Evolutionary conservation across 176 grass and related monocot genomes (phyloP).

Genomic region (Panicum miliaceum): DNA sequence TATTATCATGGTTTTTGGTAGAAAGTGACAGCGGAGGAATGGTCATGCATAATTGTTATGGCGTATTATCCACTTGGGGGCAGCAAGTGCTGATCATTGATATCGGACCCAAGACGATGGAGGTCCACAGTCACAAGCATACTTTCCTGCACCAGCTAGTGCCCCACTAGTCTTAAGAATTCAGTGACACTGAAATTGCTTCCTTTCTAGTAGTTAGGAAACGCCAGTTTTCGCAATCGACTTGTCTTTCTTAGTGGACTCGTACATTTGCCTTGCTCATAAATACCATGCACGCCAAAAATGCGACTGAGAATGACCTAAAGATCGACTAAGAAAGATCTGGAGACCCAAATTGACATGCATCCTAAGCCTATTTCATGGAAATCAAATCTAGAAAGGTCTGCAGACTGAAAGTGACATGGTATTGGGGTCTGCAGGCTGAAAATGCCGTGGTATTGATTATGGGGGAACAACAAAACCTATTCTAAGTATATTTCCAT

Average conservation of each 20-base stretch:
- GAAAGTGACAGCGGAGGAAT: conserved; percentile 23
- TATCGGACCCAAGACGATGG: conserved; percentile 3
- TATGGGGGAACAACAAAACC: neutral
- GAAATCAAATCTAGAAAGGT: conserved; percentile 5
- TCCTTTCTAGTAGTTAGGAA: conserved; percentile 17
- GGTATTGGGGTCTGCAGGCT: neutral
- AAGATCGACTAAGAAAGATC: neutral
- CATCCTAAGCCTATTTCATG: neutral
- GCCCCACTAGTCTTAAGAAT: conserved; percentile 7
- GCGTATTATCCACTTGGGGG: neutral
- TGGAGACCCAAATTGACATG: neutral
- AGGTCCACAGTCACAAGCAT: neutral
- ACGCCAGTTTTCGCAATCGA: neutral
- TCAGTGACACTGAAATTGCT: neutral
- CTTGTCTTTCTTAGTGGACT: neutral
- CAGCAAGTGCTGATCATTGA: conserved; percentile 6
- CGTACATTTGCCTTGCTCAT: neutral
- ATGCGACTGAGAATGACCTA: neutral
- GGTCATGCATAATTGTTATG: neutral
- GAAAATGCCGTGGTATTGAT: neutral
- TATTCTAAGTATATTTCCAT: neutral
- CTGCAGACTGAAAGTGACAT: neutral
- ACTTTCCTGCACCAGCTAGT: conserved; percentile 19
- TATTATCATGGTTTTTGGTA: neutral
- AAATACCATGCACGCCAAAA: neutral